A percentile compares a stretch with the other conserved stretches of the same genome.
Evolutionary conservation across 179 eudicot species (phyloP).

Genomic region (Pouteria campechiana): DNA sequence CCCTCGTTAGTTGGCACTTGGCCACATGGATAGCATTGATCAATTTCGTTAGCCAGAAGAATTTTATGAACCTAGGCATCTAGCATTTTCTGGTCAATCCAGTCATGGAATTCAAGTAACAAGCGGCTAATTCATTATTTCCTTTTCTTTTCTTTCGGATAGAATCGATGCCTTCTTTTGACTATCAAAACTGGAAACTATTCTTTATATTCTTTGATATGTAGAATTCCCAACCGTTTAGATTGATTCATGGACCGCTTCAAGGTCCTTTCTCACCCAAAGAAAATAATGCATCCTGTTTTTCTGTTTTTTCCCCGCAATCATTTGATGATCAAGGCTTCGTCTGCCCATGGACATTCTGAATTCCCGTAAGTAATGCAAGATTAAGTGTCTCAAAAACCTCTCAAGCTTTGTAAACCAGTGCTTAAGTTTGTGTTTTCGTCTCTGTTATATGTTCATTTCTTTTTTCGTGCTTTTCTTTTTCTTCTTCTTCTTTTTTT

Average conservation of each 20-base stretch:
- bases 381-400: constrained; percentile 25
- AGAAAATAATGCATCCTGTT: constrained; percentile 19
- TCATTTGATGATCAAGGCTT: constrained; percentile 5
- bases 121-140: constrained; percentile 11
- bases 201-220: constrained; percentile 21
- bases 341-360: constrained; percentile 21
- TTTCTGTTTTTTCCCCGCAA: constrained; percentile 1
- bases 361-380: constrained; percentile 9
- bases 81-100: constrained; percentile 3
- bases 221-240: constrained; percentile 19
- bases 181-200: constrained; percentile 9
- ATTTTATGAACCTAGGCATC: constrained; percentile 8
- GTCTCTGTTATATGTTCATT: constrained; percentile 5
- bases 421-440: constrained; percentile 10
- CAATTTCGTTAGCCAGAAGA: constrained; percentile 10
- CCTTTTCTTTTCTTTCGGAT: constrained; percentile 18
- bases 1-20: constrained; percentile 24
- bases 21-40: constrained; percentile 19
- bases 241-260: constrained; percentile 17
- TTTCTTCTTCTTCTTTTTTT: neutral
- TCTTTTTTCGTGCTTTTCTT: too few relatives aligned
- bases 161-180: constrained; percentile 39
- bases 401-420: constrained; percentile 51
- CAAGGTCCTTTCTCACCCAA: neutral
- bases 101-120: constrained; percentile 43